These are phyloP conservation scores for Anastatica hierochuntica DNA, from an alignment of 345 rosid species.

Conservation along the genomic window DNA sequence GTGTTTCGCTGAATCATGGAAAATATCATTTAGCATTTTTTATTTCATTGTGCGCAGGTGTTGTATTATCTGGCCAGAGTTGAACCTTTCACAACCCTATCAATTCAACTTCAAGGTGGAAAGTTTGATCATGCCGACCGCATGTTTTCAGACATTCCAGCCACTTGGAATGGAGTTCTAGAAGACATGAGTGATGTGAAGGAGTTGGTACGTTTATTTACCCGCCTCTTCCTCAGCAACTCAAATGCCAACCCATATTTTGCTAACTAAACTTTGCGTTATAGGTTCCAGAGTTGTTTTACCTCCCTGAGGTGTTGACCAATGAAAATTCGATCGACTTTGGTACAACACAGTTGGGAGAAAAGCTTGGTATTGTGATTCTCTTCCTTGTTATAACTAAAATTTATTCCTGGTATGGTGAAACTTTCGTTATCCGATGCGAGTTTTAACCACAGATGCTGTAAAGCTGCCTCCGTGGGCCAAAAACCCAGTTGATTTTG, in stretches of 20 bases:
- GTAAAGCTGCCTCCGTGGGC: slow-evolving; percentile 98
- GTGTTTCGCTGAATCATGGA: slow-evolving; percentile 5
- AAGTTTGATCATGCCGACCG: slow-evolving; percentile 98
- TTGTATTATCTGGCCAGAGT: slow-evolving; percentile 87
- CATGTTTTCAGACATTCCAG: slow-evolving; percentile 85
- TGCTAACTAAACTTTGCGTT: slow-evolving; percentile 6
- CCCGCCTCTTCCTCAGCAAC: slow-evolving; percentile 14
- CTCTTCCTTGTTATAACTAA: slow-evolving; percentile 12
- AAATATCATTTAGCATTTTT: not conserved
- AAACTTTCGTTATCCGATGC: slow-evolving; percentile 5
- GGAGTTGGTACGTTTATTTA: slow-evolving; percentile 61
- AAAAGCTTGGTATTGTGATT: slow-evolving; percentile 54
- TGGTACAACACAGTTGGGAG: slow-evolving; percentile 91
- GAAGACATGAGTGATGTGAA: slow-evolving; percentile 99
- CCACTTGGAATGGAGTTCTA: slow-evolving; percentile 92
- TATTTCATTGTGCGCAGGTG: slow-evolving; percentile 48
- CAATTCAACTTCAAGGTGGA: slow-evolving; percentile 98
- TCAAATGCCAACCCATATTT: slow-evolving; percentile 4
- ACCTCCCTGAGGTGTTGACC: slow-evolving; percentile 87
- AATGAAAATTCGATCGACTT: slow-evolving; percentile 82
- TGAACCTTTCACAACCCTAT: slow-evolving; percentile 92
- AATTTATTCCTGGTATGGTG: slow-evolving; percentile 5
- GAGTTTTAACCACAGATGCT: slow-evolving; percentile 43
- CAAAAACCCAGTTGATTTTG: slow-evolving; percentile 80
- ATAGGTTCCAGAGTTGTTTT: slow-evolving; percentile 97